Evolutionary conservation across 768 basidiomycete species (phyloP), one percentile per base, ranked within the genome.

Genomic region (Boletus reticuloceps): DNA sequence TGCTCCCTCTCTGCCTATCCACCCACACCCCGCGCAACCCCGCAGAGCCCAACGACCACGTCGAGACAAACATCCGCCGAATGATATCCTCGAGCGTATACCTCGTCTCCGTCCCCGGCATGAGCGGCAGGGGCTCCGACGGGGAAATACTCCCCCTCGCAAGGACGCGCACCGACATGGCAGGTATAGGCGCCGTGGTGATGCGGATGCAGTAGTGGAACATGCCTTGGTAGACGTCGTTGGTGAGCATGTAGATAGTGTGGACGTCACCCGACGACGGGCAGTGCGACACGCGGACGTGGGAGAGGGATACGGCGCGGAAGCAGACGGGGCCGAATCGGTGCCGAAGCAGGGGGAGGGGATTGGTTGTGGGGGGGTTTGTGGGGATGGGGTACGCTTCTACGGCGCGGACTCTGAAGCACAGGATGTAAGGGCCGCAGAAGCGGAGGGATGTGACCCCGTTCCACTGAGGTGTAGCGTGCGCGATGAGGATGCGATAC

Each of bases 351-450:
- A 59, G 37, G 36, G 62, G 69, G n/a, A 63, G 38, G 19, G 46
- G 32, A 9, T 34, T 5, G 48, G 55, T 27, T 12, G 47, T 39
- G 3, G 25, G 20, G 47, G 32, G 67, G 59, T 51, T 55, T 12
- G 53, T 53, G 29, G 54, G 61, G 43, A 50, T 49, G 31, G 44
- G 66, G 47, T 27, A 75, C 4, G 82, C 66, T 54, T 84, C 82
- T 22, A 86, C 59, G 1, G 82, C 77, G 6, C 77, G 79, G 1
- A 75, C 69, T 53, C 77, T 81, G 62, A 85, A 76, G 22, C 80
- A 73, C 25, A 86, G 66, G n/a, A 85, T 60, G 50, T 80, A 78
- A 0, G 74, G 69, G 3, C 78, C 82, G 38, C 80, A 71, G 39
- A 84, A 73, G 17, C 70, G 74, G 17, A 80, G 56, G 10, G 72